Evolutionary conservation across 176 grass and related monocot genomes (phyloP), one percentile per base, ranked within the genome.

Genomic region (Cenchrus purpureus): DNA sequence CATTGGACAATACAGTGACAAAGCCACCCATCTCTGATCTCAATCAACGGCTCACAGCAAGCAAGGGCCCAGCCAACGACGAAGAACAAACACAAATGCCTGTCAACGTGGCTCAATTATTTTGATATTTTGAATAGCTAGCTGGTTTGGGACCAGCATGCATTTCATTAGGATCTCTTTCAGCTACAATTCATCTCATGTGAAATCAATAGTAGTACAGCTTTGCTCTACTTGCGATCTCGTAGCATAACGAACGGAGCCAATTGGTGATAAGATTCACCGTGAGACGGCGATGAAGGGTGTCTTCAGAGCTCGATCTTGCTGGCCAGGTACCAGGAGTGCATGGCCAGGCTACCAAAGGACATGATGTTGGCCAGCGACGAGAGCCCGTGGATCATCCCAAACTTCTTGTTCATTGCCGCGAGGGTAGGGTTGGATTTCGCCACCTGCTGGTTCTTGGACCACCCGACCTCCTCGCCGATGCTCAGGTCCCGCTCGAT

Each of bases 351-450:
- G 87, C 96, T 92, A 73, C 96, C 96, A 6, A 98, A 98, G 3
- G 96, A 87, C 91, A 98, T 84, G 65, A 95, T 92, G 86, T 98
- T 98, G 63, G 96, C 93, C 42, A 98, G 88, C 1, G 96, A 98
- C 1, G 96, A 98, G 40, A 98, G 87, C 0, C 96, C 96, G 4
- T 98, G 96, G 76, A 98, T 95, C 96, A 98, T 98, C 62, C 96
- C 93, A 43, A 98, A 98, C 81, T 95, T 98, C 77, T 95, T 98
- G 89, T 98, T 98, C 80, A 98, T 98, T 0, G 93, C 71, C 5
- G 87, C 77, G 1, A 98, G 93, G 79, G 85, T 85, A 25, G 91
- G 91, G 78, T 95, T 95, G 16, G 58, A 89, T 73, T 98, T 98
- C 1, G 96, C 93, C 52, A 90, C 88, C 72, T 98, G 87, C 40